phyloP scores from a whole-genome alignment of 441 rosid species.

The Lepidium campestre region DNA sequence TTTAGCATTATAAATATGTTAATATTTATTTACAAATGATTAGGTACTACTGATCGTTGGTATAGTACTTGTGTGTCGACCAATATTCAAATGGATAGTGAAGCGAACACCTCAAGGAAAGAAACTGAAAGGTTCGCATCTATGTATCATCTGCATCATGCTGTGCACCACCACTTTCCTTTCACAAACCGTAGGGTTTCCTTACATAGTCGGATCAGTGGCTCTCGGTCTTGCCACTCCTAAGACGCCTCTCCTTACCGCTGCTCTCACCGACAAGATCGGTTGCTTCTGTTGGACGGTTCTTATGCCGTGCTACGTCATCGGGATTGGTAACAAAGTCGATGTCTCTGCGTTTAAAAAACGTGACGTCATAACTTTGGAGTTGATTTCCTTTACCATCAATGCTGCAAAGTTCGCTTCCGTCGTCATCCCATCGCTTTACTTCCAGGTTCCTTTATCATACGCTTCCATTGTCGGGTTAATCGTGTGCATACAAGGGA shows the following conservation, averaged over 20 bases:
- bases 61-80: conserved; percentile 26
- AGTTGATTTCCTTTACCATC: conserved; percentile 8
- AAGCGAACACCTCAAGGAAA: conserved; percentile 34
- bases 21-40: background rate
- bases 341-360: background rate
- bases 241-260: conserved; percentile 21
- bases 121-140: conserved; percentile 24
- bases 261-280: conserved; percentile 28
- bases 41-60: conserved; percentile 3
- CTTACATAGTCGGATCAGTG: conserved; percentile 24
- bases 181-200: conserved; percentile 21
- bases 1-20: background rate
- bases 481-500: conserved; percentile 32
- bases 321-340: conserved; percentile 22
- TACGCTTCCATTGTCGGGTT: conserved; percentile 34
- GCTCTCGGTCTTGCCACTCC: conserved; percentile 35
- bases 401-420: conserved; percentile 16
- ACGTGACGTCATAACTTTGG: background rate
- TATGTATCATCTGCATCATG: conserved; percentile 18
- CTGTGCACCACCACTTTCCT: conserved; percentile 14
- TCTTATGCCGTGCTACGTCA: conserved; percentile 34
- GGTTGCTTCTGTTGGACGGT: conserved; percentile 29
- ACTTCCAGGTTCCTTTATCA: conserved; percentile 29
- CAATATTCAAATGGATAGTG: conserved; percentile 38
- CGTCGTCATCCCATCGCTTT: conserved; percentile 21